Conservation (phyloP, 805 yeast genomes). For the Wickerhamiella sorbophila region DNA sequence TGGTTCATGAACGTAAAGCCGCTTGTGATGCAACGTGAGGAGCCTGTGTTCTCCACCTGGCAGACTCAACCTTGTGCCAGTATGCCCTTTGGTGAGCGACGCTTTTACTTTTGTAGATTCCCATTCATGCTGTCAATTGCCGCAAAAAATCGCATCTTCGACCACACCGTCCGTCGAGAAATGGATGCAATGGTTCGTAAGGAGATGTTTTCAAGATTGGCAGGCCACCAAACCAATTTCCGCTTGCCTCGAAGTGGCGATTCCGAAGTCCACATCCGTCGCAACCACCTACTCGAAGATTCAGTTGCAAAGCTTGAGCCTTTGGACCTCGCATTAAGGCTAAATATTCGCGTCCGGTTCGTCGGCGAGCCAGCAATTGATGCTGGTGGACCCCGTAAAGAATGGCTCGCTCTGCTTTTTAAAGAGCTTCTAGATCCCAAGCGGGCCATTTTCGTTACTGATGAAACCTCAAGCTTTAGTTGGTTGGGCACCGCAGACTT, state of each 20-base stretch:
- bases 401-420: constrained; percentile 75
- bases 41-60: background rate
- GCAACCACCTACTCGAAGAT: constrained; percentile 56
- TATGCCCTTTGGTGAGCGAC: constrained; percentile 8
- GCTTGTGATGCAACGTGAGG: background rate
- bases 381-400: constrained; percentile 88
- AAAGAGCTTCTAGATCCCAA: constrained; percentile 54
- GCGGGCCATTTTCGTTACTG: constrained; percentile 50
- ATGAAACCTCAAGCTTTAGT: constrained; percentile 52
- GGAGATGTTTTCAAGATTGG: constrained; percentile 11
- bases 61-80: background rate
- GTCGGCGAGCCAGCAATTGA: constrained; percentile 85
- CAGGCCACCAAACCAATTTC: constrained; percentile 1
- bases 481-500: constrained; percentile 46
- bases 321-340: constrained; percentile 39
- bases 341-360: constrained; percentile 66
- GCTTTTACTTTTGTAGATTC: constrained; percentile 59
- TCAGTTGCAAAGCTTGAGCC: constrained; percentile 28
- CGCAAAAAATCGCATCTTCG: constrained; percentile 64
- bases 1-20: constrained; percentile 39
- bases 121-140: constrained; percentile 77
- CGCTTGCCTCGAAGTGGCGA: constrained; percentile 2
- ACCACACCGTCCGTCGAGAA: constrained; percentile 29
- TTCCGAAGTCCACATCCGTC: constrained; percentile 44
- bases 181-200: constrained; percentile 11